phyloP scores from a whole-genome alignment of 140 eudicot species.

The Oenanthe javanica region DNA sequence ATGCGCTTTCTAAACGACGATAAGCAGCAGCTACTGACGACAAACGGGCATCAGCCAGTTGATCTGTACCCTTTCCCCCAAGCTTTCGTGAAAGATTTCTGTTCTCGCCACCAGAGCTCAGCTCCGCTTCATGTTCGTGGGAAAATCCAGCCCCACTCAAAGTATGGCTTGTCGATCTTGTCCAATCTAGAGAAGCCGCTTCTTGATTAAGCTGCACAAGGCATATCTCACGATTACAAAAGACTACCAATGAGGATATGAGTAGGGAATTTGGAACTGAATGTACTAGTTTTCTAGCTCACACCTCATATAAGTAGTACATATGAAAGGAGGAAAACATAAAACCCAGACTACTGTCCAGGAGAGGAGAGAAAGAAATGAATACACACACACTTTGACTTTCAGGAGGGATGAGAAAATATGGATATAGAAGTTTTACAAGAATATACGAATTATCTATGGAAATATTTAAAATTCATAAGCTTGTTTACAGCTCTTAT shows the following conservation, averaged over 20 bases:
- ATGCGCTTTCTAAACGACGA: slow-evolving; percentile 46
- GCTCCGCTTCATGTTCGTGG: slow-evolving; percentile 37
- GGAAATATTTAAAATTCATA: background rate
- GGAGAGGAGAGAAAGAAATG: background rate
- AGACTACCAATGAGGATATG: background rate
- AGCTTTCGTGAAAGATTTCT: slow-evolving; percentile 48
- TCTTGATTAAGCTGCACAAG: slow-evolving; percentile 70
- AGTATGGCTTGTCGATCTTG: slow-evolving; percentile 63
- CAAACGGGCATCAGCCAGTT: slow-evolving; percentile 52
- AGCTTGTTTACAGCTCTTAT: background rate
- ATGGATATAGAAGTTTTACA: background rate
- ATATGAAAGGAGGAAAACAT: background rate
- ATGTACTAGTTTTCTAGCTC: background rate
- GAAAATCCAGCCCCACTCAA: slow-evolving; percentile 35
- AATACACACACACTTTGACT: background rate
- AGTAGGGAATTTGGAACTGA: background rate
- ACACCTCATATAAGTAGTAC: background rate
- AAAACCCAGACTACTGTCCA: background rate
- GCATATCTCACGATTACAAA: background rate
- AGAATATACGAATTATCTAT: background rate
- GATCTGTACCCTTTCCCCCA: slow-evolving; percentile 47
- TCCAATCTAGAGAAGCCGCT: slow-evolving; percentile 83
- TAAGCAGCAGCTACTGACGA: slow-evolving; percentile 89
- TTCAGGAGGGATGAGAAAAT: background rate
- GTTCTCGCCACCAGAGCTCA: slow-evolving; percentile 17